These are phyloP conservation scores for Diutina neorugosa DNA, from an alignment of 1,139 yeast genomes.

Conservation along the genomic window DNA sequence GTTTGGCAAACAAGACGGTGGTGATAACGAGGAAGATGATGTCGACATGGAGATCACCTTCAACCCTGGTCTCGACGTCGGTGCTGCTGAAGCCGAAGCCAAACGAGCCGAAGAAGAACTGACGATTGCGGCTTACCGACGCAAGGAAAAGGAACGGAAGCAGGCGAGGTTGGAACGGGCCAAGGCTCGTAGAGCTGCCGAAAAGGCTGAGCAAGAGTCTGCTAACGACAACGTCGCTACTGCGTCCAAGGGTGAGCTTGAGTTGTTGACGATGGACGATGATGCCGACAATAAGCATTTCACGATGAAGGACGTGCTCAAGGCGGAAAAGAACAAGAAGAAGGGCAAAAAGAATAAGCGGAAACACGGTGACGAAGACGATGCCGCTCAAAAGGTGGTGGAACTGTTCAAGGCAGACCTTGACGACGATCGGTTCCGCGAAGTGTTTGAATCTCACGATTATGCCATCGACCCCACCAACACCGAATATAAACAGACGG, in stretches of 20 bases:
- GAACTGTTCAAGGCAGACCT: constrained; percentile 61
- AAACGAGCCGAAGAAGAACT: constrained; percentile 48
- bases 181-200: constrained; percentile 33
- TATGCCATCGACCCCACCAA: constrained; percentile 87
- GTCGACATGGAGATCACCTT: constrained; percentile 94
- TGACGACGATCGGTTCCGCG: constrained; percentile 78
- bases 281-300: constrained; percentile 59
- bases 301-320: constrained; percentile 66
- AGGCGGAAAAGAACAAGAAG: constrained; percentile 60
- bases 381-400: constrained; percentile 18
- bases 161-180: constrained; percentile 65
- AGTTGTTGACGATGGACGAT: constrained; percentile 58
- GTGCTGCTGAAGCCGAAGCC: constrained; percentile 14
- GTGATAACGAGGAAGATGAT: constrained; percentile 44
- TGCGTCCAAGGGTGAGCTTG: constrained; percentile 45
- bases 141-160: constrained; percentile 90
- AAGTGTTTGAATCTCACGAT: constrained; percentile 77
- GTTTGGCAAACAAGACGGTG: constrained; percentile 18
- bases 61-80: constrained; percentile 72
- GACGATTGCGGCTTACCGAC: constrained; percentile 69
- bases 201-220: constrained; percentile 10
- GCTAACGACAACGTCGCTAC: constrained; percentile 24
- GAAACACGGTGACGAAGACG: constrained; percentile 29
- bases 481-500: constrained; percentile 79
- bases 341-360: constrained; percentile 24